A percentile compares a stretch with the other conserved stretches of the same genome.
Evolutionary conservation across 2,329 filamentous ascomycete genomes (phyloP).

Genomic region (Stachybotrys chartarum): DNA sequence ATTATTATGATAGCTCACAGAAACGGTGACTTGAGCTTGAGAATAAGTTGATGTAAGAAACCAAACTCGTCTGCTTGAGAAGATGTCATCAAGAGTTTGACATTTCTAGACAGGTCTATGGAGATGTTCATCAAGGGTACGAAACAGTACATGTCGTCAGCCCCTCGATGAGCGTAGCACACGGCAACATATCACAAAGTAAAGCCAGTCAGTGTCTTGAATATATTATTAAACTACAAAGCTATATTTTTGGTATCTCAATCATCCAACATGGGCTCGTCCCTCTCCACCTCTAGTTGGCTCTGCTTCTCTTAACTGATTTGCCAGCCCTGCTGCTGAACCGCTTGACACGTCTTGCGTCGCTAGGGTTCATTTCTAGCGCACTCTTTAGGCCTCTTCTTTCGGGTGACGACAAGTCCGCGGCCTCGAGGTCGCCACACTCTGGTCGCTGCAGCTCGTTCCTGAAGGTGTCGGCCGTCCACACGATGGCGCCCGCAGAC

Average conservation of each 20-base stretch:
- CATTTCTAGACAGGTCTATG: too few relatives aligned
- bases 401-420: slow-evolving; percentile 19
- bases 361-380: slow-evolving; percentile 37
- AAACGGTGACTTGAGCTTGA: too few relatives aligned
- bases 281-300: neutral
- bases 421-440: slow-evolving; percentile 42
- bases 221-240: neutral
- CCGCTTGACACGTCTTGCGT: slow-evolving; percentile 41
- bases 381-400: slow-evolving; percentile 31
- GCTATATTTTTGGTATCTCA: neutral
- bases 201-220: too few relatives aligned
- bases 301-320: neutral
- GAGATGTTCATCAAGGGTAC: too few relatives aligned
- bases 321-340: slow-evolving; percentile 20
- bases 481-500: slow-evolving; percentile 63
- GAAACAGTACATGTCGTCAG: too few relatives aligned
- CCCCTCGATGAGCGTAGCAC: too few relatives aligned
- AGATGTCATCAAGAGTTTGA: too few relatives aligned
- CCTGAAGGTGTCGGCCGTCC: slow-evolving; percentile 56
- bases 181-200: too few relatives aligned
- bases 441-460: slow-evolving; percentile 46
- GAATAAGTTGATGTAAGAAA: too few relatives aligned
- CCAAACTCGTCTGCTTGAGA: too few relatives aligned
- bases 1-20: too few relatives aligned
- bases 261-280: neutral